phyloP scores from a whole-genome alignment of 257 asterid genomes.

The Perilla frutescens region DNA sequence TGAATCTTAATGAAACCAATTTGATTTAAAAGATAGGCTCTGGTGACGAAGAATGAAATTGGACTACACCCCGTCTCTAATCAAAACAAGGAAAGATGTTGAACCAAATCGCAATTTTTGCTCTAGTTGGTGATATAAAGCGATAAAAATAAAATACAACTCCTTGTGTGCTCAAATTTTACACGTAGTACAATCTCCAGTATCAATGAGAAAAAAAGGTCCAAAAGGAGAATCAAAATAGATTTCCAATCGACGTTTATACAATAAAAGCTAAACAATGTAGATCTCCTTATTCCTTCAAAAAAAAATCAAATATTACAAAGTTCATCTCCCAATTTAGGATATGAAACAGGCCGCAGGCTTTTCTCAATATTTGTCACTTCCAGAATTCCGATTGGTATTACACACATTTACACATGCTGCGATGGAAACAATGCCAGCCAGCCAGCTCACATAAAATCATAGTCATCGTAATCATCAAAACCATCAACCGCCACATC shows the following conservation, averaged over 20 bases:
- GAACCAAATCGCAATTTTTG: not conserved
- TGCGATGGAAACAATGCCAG: conserved; percentile 1
- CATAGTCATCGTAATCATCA: conserved; percentile 74
- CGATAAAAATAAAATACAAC: not conserved
- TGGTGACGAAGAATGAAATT: too few relatives aligned
- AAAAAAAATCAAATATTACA: conserved; percentile 29
- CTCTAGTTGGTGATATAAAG: not conserved
- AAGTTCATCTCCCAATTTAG: conserved; percentile 49
- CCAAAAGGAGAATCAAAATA: not conserved
- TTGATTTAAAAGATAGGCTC: too few relatives aligned
- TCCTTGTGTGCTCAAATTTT: not conserved
- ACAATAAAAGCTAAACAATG: conserved; percentile 29
- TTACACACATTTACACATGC: conserved; percentile 30
- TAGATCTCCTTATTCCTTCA: conserved; percentile 37
- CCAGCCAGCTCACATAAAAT: conserved; percentile 80
- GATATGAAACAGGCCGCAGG: conserved; percentile 46
- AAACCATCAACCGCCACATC: conserved; percentile 56
- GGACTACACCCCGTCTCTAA: too few relatives aligned
- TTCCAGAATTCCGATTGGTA: conserved; percentile 23
- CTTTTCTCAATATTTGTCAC: conserved; percentile 43
- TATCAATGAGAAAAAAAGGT: not conserved
- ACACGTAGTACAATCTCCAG: conserved; percentile 5
- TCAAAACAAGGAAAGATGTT: too few relatives aligned
- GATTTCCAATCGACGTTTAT: conserved; percentile 6
- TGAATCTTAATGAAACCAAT: not conserved